These are phyloP conservation scores for Tetracladium maxilliforme DNA, from an alignment of 2,329 filamentous ascomycete species.

Conservation along the genomic window DNA sequence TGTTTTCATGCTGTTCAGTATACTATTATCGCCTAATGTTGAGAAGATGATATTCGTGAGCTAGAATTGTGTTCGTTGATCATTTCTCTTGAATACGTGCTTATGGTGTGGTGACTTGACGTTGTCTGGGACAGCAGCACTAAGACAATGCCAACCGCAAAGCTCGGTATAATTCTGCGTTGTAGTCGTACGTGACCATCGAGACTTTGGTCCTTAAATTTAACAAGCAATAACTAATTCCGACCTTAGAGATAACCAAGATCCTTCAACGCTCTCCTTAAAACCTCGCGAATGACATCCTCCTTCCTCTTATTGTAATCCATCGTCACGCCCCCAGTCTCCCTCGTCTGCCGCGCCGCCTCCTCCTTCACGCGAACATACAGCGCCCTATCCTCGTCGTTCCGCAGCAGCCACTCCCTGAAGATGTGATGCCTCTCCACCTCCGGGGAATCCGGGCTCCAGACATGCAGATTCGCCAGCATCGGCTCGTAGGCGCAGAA, in stretches of 20 bases:
- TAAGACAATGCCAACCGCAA: too few species aligned
- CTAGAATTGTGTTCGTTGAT: too few species aligned
- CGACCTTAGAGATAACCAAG: slow-evolving; percentile 7
- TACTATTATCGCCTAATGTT: too few species aligned
- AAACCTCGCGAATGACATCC: slow-evolving; percentile 20
- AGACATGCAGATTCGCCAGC: slow-evolving; percentile 32
- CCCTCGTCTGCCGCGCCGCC: slow-evolving; percentile 13
- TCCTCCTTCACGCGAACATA: slow-evolving; percentile 24
- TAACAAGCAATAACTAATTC: too few species aligned
- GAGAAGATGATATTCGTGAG: too few species aligned
- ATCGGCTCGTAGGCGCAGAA: slow-evolving; percentile 20
- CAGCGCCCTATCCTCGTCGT: slow-evolving; percentile 19
- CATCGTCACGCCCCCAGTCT: slow-evolving; percentile 16
- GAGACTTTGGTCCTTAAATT: too few species aligned
- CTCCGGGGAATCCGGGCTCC: slow-evolving; percentile 24
- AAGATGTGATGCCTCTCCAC: slow-evolving; percentile 26
- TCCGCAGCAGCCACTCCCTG: slow-evolving; percentile 23
- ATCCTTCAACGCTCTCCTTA: slow-evolving; percentile 15
- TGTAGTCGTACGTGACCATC: too few species aligned
- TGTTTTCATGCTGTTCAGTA: too few species aligned
- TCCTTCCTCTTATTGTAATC: slow-evolving; percentile 27
- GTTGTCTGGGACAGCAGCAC: too few species aligned
- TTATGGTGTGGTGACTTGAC: too few species aligned
- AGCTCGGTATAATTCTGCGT: too few species aligned
- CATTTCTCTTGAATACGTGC: too few species aligned